These are phyloP conservation scores for Holtermannia corniformis DNA, from an alignment of 768 basidiomycete genomes.

Conservation along the genomic window DNA sequence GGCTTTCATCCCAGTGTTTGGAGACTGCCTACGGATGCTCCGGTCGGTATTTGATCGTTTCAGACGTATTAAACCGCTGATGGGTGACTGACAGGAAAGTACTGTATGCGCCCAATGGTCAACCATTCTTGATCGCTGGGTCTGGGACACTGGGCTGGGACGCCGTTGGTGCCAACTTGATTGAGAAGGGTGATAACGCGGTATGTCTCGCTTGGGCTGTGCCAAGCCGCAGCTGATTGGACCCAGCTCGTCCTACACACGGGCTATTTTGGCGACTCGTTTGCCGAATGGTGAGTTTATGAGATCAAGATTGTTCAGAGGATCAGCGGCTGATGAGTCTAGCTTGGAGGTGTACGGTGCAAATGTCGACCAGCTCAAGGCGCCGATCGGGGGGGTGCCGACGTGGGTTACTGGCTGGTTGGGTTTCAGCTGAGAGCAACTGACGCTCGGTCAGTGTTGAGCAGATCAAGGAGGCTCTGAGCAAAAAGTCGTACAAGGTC, in stretches of 20 bases:
- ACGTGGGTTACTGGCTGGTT: constrained; percentile 28
- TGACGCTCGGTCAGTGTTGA: constrained; percentile 19
- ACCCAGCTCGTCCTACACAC: constrained; percentile 67
- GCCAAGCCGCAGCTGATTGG: background rate
- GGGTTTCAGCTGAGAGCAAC: background rate
- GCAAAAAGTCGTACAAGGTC: constrained; percentile 72
- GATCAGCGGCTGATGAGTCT: background rate
- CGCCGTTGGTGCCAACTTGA: constrained; percentile 71
- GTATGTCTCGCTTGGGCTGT: constrained; percentile 46
- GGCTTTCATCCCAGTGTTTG: constrained; percentile 79
- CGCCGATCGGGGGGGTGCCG: constrained; percentile 71
- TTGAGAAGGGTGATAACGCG: constrained; percentile 46
- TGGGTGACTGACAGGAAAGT: constrained; percentile 50
- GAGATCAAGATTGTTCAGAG: no score
- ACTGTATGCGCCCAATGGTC: constrained; percentile 64
- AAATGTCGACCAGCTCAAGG: constrained; percentile 70
- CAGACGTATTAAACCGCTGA: constrained; percentile 2
- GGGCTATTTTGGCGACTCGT: constrained; percentile 91
- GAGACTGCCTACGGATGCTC: constrained; percentile 78
- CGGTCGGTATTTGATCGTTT: constrained; percentile 46
- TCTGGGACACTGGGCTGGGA: constrained; percentile 97
- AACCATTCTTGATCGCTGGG: constrained; percentile 89
- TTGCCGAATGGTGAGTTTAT: constrained; percentile 64
- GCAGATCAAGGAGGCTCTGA: constrained; percentile 49
- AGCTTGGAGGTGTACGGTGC: constrained; percentile 84